Percentiles rank a stretch among this genome's conserved stretches.
Evolutionary conservation across 176 grass and related monocot genomes (phyloP).

Genomic region (Oryza glumipatula): DNA sequence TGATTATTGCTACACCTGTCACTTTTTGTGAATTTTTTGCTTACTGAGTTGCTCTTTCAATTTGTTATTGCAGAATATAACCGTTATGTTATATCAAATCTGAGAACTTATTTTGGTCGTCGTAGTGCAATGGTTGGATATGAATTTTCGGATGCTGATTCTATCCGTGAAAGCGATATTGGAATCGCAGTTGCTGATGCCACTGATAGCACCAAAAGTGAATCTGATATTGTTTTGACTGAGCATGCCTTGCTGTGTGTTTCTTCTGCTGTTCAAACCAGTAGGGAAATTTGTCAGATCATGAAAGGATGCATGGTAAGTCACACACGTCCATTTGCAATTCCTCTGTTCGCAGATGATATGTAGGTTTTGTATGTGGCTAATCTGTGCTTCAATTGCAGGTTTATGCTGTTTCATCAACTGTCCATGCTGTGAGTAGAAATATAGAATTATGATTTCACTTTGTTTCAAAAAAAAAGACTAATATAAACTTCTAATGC

Average conservation of each 20-base stretch:
- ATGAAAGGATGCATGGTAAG: slow-evolving; percentile 31
- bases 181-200: slow-evolving; percentile 28
- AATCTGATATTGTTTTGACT: slow-evolving; percentile 31
- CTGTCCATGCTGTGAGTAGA: slow-evolving; percentile 26
- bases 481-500: too few species aligned
- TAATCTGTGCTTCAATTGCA: slow-evolving; percentile 5
- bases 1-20: too few species aligned
- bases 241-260: not conserved
- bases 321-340: not conserved
- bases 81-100: not conserved
- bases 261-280: slow-evolving; percentile 20
- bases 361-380: not conserved
- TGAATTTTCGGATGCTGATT: slow-evolving; percentile 18
- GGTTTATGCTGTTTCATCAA: slow-evolving; percentile 26
- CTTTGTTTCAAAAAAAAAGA: too few species aligned
- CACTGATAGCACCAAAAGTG: slow-evolving; percentile 35
- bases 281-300: slow-evolving; percentile 21
- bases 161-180: slow-evolving; percentile 21
- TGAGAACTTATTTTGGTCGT: not conserved
- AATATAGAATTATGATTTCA: too few species aligned
- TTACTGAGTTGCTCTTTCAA: slow-evolving; percentile 5
- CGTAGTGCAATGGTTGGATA: slow-evolving; percentile 30
- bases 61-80: slow-evolving; percentile 2
- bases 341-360: not conserved
- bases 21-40: too few species aligned